Conservation (phyloP, 805 yeast species). For the Spathaspora gorwiae region DNA sequence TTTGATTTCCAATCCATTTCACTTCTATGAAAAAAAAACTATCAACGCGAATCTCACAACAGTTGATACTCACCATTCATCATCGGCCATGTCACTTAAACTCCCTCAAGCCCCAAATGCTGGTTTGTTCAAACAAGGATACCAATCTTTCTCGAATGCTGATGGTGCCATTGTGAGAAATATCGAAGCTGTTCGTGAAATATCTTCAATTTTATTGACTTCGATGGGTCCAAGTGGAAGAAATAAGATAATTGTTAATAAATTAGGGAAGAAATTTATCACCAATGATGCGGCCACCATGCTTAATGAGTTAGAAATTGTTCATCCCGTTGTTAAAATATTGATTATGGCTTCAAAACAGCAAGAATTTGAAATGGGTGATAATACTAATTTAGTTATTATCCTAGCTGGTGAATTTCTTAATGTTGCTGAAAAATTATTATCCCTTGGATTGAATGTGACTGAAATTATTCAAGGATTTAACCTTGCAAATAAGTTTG, state of each 20-base stretch:
- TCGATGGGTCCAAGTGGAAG: conserved; percentile 98
- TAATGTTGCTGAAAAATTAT: conserved; percentile 78
- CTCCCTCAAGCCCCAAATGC: conserved; percentile 90
- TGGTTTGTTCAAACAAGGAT: conserved; percentile 94
- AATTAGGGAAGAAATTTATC: conserved; percentile 77
- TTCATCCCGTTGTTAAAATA: conserved; percentile 95
- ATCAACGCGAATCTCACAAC: background rate
- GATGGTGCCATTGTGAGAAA: conserved; percentile 95
- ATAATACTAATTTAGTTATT: conserved; percentile 87
- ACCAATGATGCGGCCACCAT: conserved; percentile 99
- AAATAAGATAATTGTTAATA: conserved; percentile 90
- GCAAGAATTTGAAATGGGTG: conserved; percentile 97
- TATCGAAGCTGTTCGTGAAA: conserved; percentile 91
- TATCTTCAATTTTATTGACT: conserved; percentile 84
- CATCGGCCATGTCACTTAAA: conserved; percentile 67
- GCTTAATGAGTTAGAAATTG: conserved; percentile 86
- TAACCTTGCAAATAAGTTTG: conserved; percentile 77
- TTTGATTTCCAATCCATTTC: background rate
- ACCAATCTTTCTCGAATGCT: conserved; percentile 76
- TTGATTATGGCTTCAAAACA: conserved; percentile 95
- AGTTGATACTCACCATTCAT: conserved; percentile 31
- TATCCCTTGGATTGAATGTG: conserved; percentile 81
- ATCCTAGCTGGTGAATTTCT: conserved; percentile 90
- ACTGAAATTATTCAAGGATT: conserved; percentile 92
- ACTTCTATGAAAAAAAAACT: background rate